Conservation (phyloP, 192 early-diverging fungal species). For the Umbelopsis sp. region DNA sequence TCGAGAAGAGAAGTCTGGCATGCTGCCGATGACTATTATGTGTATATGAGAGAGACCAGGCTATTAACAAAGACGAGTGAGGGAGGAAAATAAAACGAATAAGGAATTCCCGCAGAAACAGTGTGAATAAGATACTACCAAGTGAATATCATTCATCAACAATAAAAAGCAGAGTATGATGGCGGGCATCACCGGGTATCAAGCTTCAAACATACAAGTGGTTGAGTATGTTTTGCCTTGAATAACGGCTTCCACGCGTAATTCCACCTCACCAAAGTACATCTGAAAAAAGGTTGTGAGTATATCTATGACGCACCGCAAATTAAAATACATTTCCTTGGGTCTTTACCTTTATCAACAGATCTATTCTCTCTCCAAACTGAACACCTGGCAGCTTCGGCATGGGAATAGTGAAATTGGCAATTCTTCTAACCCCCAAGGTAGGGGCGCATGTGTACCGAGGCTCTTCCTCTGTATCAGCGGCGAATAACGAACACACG, state of each 20-base stretch:
- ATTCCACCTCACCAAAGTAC: constrained; percentile 48
- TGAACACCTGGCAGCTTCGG: constrained; percentile 25
- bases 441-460: constrained; percentile 22
- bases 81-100: neutral
- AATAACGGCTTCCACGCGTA: constrained; percentile 53
- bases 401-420: constrained; percentile 43
- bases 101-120: neutral
- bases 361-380: constrained; percentile 28
- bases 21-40: too few relatives aligned
- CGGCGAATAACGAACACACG: constrained; percentile 34
- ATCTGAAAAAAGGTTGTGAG: constrained; percentile 18
- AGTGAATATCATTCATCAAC: neutral
- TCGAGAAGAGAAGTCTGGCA: too few relatives aligned
- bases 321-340: neutral
- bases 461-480: constrained; percentile 32
- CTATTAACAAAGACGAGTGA: too few relatives aligned
- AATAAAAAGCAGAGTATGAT: neutral
- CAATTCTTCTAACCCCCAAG: constrained; percentile 25
- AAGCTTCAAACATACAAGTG: constrained; percentile 48
- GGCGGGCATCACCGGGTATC: neutral
- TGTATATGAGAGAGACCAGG: too few relatives aligned
- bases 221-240: constrained; percentile 47
- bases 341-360: constrained; percentile 32
- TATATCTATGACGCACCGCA: neutral
- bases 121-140: neutral